phyloP scores from a whole-genome alignment of 192 early-diverging fungal species.

The Backusella macrospora region DNA sequence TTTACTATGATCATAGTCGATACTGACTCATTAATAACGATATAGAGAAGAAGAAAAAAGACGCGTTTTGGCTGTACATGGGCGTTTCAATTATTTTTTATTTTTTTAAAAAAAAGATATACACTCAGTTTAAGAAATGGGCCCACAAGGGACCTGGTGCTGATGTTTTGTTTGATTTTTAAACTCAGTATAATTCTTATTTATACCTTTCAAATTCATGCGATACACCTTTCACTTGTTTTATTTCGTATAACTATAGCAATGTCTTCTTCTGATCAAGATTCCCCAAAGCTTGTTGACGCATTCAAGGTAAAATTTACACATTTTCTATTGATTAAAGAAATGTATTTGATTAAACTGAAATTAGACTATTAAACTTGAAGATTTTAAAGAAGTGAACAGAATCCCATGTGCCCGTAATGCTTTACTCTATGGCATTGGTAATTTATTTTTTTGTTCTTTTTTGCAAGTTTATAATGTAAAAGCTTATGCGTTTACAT shows the following conservation, averaged over 20 bases:
- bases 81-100: too few species aligned
- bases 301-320: slow-evolving; percentile 22
- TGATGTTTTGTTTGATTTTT: neutral
- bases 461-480: neutral
- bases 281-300: slow-evolving; percentile 22
- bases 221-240: slow-evolving; percentile 3
- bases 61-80: too few species aligned
- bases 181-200: neutral
- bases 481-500: neutral
- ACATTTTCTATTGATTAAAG: neutral
- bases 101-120: too few species aligned
- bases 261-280: slow-evolving; percentile 23
- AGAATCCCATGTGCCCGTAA: slow-evolving; percentile 49
- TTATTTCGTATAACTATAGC: neutral
- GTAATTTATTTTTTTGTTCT: slow-evolving; percentile 22
- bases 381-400: slow-evolving; percentile 46
- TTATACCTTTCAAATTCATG: neutral
- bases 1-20: too few species aligned
- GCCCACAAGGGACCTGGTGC: slow-evolving; percentile 8
- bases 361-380: slow-evolving; percentile 41
- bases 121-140: neutral
- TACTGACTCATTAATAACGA: too few species aligned
- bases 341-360: neutral
- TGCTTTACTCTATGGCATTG: slow-evolving; percentile 48
- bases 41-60: too few species aligned